These are phyloP conservation scores for Fusarium aywerte DNA, from an alignment of 2,329 filamentous ascomycete species.

Conservation along the genomic window DNA sequence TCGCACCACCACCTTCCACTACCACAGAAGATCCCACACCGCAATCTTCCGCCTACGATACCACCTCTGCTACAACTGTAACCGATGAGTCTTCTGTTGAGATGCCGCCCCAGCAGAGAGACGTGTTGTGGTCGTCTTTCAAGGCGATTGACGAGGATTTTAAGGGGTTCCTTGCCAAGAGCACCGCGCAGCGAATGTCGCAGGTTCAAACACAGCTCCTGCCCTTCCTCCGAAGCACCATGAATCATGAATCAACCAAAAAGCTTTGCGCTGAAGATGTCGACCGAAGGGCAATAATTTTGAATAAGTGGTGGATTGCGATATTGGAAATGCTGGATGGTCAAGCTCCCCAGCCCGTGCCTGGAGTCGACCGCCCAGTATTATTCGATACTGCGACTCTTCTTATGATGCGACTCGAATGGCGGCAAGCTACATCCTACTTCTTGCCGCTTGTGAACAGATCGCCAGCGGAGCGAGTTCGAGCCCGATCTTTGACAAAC, in stretches of 20 bases:
- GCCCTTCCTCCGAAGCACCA: constrained; percentile 79
- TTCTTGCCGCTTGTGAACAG: constrained; percentile 72
- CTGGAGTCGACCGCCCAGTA: constrained; percentile 83
- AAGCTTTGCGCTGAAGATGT: constrained; percentile 80
- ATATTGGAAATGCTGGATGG: constrained; percentile 85
- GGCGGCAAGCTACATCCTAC: constrained; percentile 77
- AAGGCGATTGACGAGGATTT: constrained; percentile 63
- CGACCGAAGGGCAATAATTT: constrained; percentile 79
- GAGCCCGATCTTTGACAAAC: constrained; percentile 58
- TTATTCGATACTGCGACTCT: constrained; percentile 82
- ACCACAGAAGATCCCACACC: constrained; percentile 53
- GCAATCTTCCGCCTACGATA: constrained; percentile 54
- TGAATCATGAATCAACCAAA: constrained; percentile 72
- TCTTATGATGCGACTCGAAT: constrained; percentile 90
- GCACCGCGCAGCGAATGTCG: constrained; percentile 77
- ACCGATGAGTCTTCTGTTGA: constrained; percentile 60
- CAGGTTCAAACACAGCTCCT: constrained; percentile 77
- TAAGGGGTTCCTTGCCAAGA: constrained; percentile 74
- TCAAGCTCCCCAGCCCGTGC: constrained; percentile 73
- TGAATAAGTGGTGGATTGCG: constrained; percentile 92
- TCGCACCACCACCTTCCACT: constrained; percentile 55
- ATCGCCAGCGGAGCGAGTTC: constrained; percentile 58
- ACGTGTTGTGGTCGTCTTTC: constrained; percentile 67
- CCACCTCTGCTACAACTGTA: constrained; percentile 50
- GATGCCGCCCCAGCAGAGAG: constrained; percentile 57